phyloP scores from a whole-genome alignment of 2,329 filamentous ascomycete species.

The Colletotrichum australisinense region DNA sequence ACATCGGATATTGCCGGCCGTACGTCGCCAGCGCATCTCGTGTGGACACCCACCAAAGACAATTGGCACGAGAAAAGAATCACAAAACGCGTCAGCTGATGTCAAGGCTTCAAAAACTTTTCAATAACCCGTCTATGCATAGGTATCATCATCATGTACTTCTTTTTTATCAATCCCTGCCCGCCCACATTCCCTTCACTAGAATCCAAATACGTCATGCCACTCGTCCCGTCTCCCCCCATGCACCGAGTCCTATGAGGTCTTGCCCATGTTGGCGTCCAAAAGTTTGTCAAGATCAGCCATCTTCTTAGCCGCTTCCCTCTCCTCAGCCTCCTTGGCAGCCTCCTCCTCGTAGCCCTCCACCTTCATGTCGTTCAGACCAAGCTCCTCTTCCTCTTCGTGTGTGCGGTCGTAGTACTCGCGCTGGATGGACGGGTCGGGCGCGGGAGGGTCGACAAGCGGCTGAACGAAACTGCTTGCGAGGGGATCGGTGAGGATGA shows the following conservation, averaged over 20 bases:
- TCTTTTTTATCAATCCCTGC: background rate
- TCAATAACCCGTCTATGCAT: constrained; percentile 17
- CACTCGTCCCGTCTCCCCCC: background rate
- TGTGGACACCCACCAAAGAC: background rate
- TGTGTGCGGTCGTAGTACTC: constrained; percentile 89
- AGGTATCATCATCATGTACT: constrained; percentile 35
- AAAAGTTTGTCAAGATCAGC: constrained; percentile 34
- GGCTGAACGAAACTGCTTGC: constrained; percentile 96
- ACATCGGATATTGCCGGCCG: too few relatives aligned
- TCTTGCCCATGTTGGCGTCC: constrained; percentile 34
- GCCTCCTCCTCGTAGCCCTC: constrained; percentile 81
- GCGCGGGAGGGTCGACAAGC: constrained; percentile 75
- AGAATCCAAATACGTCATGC: background rate
- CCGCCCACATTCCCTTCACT: background rate
- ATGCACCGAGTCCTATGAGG: background rate
- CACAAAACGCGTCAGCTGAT: too few relatives aligned
- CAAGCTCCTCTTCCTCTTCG: constrained; percentile 94
- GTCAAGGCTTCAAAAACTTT: constrained; percentile 8
- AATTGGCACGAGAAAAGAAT: background rate
- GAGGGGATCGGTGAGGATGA: constrained; percentile 88
- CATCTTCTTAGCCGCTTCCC: constrained; percentile 34
- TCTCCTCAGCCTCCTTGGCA: constrained; percentile 35
- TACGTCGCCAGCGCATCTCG: background rate
- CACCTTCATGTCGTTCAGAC: constrained; percentile 90
- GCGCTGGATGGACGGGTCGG: constrained; percentile 82